These are phyloP conservation scores for Xenoacremonium recifei DNA, from an alignment of 2,329 filamentous ascomycete genomes.

Conservation along the genomic window DNA sequence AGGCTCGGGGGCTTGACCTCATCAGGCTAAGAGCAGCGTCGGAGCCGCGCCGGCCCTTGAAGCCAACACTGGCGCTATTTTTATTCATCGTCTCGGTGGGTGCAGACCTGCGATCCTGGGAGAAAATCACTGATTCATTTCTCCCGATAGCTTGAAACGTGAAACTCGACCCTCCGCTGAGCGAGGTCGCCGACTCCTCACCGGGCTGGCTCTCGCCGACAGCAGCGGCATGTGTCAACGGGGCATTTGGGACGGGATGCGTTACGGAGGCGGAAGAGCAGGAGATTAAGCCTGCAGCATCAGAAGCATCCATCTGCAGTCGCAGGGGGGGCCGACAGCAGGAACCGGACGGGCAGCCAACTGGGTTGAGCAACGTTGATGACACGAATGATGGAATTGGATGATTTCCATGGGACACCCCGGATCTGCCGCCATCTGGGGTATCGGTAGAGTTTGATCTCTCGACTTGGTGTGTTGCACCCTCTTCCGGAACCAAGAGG, in stretches of 20 bases:
- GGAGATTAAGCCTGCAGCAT: not conserved
- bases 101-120: too few relatives aligned
- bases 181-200: too few relatives aligned
- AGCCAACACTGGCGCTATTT: constrained; percentile 12
- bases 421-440: constrained; percentile 17
- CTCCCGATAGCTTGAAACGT: too few relatives aligned
- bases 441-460: constrained; percentile 5
- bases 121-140: too few relatives aligned
- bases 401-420: constrained; percentile 20
- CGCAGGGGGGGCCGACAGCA: not conserved
- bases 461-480: too few relatives aligned
- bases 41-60: constrained; percentile 10
- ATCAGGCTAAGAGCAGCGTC: not conserved
- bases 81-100: constrained; percentile 7
- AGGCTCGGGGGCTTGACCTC: constrained; percentile 1
- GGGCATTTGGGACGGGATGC: too few relatives aligned
- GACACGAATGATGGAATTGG: constrained; percentile 20
- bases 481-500: constrained; percentile 2
- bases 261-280: too few relatives aligned
- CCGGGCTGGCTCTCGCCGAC: too few relatives aligned
- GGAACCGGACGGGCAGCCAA: not conserved
- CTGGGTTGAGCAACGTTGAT: constrained; percentile 4
- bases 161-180: too few relatives aligned
- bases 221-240: too few relatives aligned
- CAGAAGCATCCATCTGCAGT: not conserved